phyloP scores from a whole-genome alignment of 352 stramenopile species.

The Globisporangium solare region DNA sequence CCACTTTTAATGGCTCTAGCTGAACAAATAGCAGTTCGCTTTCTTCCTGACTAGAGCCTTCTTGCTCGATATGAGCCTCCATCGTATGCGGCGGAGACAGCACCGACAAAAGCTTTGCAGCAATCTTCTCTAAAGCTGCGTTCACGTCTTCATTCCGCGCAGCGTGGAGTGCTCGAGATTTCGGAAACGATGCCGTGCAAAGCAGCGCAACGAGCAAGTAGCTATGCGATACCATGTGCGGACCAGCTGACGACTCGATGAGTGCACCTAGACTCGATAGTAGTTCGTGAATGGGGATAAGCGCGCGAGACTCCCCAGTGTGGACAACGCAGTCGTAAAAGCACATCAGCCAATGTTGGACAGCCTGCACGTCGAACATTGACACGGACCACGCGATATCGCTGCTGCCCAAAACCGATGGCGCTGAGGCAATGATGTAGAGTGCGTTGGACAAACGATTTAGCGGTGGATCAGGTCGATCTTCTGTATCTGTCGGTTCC shows the following conservation, averaged over 20 bases:
- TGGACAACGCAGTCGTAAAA: slow-evolving; percentile 20
- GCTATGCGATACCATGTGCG: slow-evolving; percentile 11
- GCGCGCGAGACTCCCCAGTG: slow-evolving; percentile 26
- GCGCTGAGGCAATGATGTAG: slow-evolving; percentile 11
- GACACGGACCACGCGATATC: slow-evolving; percentile 15
- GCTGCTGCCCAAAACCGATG: slow-evolving; percentile 4
- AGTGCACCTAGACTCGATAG: slow-evolving; percentile 17
- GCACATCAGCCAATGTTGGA: slow-evolving; percentile 16
- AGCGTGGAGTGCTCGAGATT: slow-evolving; percentile 7
- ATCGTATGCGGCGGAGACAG: background rate
- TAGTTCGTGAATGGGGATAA: slow-evolving; percentile 14
- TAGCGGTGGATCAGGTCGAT: background rate
- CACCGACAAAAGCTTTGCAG: slow-evolving; percentile 2
- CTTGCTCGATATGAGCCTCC: background rate
- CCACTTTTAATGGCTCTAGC: slow-evolving; percentile 1
- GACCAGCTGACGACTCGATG: background rate
- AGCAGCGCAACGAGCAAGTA: slow-evolving; percentile 38
- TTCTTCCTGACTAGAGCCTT: slow-evolving; percentile 1
- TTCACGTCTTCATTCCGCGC: slow-evolving; percentile 12
- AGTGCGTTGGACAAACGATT: slow-evolving; percentile 16
- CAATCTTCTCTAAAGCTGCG: slow-evolving; percentile 5
- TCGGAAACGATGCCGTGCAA: slow-evolving; percentile 30
- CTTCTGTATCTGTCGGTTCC: slow-evolving; percentile 6
- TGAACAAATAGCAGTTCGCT: slow-evolving; percentile 9
- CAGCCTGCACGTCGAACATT: slow-evolving; percentile 13